A percentile compares a stretch with the other conserved stretches of the same genome.
Evolutionary conservation across 2,329 filamentous ascomycete species (phyloP).

Genomic region (Proliferodiscus dingleyae): DNA sequence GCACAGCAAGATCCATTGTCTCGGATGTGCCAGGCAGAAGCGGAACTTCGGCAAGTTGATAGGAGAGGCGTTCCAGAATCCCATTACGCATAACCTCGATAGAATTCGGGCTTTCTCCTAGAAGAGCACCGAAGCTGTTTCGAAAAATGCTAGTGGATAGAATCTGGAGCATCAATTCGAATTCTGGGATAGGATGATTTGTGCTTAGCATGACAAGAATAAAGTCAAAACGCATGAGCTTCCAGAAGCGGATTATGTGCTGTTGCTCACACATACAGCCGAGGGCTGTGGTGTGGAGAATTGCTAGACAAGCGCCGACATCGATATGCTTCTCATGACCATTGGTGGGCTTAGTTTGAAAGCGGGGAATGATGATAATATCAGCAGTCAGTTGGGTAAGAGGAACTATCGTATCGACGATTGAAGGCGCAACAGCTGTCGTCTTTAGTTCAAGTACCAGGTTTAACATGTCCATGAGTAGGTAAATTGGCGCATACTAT

Average conservation of each 20-base stretch:
- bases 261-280: constrained; percentile 44
- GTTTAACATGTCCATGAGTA: constrained; percentile 59
- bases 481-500: constrained; percentile 57
- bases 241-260: constrained; percentile 55
- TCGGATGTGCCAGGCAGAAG: constrained; percentile 24
- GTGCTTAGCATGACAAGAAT: constrained; percentile 62
- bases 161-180: constrained; percentile 59
- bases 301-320: constrained; percentile 55
- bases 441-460: constrained; percentile 61
- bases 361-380: constrained; percentile 42
- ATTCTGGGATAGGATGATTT: constrained; percentile 59
- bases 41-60: constrained; percentile 41
- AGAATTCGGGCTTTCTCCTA: constrained; percentile 38
- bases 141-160: constrained; percentile 61
- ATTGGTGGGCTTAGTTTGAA: constrained; percentile 39
- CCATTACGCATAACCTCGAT: constrained; percentile 32
- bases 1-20: constrained; percentile 20
- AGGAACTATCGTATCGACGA: constrained; percentile 53
- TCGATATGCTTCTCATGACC: constrained; percentile 53
- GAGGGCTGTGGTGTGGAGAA: constrained; percentile 60
- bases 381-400: constrained; percentile 54
- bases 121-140: constrained; percentile 62
- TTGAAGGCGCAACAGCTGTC: constrained; percentile 50
- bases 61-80: constrained; percentile 35
- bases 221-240: constrained; percentile 59